Evolutionary conservation across 306 rosid genomes (phyloP).

Genomic region (Delonix regia): DNA sequence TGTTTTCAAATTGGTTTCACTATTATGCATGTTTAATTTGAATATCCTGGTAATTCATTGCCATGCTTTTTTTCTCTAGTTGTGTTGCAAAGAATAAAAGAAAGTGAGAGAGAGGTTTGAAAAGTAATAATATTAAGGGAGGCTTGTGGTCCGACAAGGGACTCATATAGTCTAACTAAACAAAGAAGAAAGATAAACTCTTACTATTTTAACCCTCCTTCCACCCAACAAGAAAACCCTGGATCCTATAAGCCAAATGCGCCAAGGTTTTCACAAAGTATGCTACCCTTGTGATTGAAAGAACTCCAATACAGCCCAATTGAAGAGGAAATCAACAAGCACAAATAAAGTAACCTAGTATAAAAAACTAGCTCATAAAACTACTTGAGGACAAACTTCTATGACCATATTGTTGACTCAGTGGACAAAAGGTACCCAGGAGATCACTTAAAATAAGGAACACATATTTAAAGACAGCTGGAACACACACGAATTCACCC

Average conservation of each 20-base stretch:
- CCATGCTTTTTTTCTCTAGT: background rate
- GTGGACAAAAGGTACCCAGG: too few relatives aligned
- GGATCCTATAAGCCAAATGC: background rate
- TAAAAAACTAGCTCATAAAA: too few relatives aligned
- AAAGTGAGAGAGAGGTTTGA: background rate
- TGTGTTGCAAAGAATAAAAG: background rate
- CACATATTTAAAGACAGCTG: too few relatives aligned
- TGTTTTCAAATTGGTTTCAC: conserved; percentile 22
- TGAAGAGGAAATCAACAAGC: too few relatives aligned
- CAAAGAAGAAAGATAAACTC: background rate
- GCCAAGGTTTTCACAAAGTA: background rate
- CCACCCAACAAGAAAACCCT: too few relatives aligned
- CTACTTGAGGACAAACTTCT: too few relatives aligned
- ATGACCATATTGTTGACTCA: too few relatives aligned
- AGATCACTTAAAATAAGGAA: too few relatives aligned
- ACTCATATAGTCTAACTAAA: background rate
- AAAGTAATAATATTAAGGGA: background rate
- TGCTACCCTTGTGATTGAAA: too few relatives aligned
- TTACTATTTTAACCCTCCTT: background rate
- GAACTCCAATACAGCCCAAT: too few relatives aligned
- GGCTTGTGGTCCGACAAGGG: background rate
- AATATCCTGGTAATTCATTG: conserved; percentile 13
- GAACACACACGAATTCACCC: too few relatives aligned
- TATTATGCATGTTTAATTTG: background rate
- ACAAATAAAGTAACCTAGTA: too few relatives aligned